phyloP scores from a whole-genome alignment of 257 asterid species.

The Vinca minor region DNA sequence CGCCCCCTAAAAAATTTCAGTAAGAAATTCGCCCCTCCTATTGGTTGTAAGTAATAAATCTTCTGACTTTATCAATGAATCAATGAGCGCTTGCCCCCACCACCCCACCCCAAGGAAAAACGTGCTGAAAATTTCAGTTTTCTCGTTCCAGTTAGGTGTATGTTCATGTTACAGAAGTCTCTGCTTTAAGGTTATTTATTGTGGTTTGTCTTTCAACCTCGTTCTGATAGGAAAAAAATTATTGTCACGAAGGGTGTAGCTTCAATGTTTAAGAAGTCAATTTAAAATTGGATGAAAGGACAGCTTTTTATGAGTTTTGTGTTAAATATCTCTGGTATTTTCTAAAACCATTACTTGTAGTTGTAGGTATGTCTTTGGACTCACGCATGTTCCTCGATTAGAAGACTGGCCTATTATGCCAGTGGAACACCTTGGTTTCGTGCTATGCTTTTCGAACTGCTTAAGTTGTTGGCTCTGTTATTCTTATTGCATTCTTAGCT shows the following conservation, averaged over 20 bases:
- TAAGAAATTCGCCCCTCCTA: too few relatives aligned
- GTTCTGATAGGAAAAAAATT: background rate
- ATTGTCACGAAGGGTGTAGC: background rate
- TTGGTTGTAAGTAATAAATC: too few relatives aligned
- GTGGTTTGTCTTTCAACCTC: background rate
- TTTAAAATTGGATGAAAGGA: background rate
- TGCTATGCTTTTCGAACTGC: slow-evolving; percentile 30
- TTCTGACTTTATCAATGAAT: background rate
- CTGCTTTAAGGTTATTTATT: background rate
- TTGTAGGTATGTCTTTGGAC: slow-evolving; percentile 82
- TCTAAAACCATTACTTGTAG: background rate
- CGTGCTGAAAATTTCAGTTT: too few relatives aligned
- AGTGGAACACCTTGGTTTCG: slow-evolving; percentile 78
- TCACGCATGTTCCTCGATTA: slow-evolving; percentile 89
- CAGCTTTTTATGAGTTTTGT: background rate
- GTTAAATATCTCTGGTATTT: background rate
- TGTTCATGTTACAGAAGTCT: background rate
- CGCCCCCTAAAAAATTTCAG: too few relatives aligned
- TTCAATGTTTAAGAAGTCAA: background rate
- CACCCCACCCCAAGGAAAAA: background rate
- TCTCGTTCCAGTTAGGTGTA: background rate
- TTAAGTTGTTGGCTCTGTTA: background rate
- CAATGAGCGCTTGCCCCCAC: background rate
- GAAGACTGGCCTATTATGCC: slow-evolving; percentile 99
- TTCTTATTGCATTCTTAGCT: background rate